Conservation (phyloP, 805 yeast species). For the Starmera caribaea region DNA sequence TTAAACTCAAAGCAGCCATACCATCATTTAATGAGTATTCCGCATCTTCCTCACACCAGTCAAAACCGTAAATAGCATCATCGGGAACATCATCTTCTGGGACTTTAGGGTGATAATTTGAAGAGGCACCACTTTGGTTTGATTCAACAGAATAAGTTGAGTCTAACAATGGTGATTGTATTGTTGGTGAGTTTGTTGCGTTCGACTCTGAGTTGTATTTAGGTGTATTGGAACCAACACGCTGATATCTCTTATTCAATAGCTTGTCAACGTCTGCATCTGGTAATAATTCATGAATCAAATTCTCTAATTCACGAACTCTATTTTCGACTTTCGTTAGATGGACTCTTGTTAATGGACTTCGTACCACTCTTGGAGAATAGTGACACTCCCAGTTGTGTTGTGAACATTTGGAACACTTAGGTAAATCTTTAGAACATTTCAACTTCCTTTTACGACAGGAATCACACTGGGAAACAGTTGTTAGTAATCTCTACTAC, state of each 20-base stretch:
- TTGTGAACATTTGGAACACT: slow-evolving; percentile 62
- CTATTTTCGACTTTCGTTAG: slow-evolving; percentile 65
- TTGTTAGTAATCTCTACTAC: not conserved
- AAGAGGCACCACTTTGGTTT: slow-evolving; percentile 1
- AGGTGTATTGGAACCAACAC: slow-evolving; percentile 1
- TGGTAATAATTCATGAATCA: slow-evolving; percentile 35
- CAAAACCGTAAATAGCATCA: slow-evolving; percentile 42
- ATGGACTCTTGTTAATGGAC: slow-evolving; percentile 77
- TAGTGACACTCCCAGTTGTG: slow-evolving; percentile 71
- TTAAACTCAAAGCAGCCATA: slow-evolving; percentile 50
- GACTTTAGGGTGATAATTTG: slow-evolving; percentile 17
- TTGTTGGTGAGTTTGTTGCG: not conserved
- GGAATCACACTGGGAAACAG: slow-evolving; percentile 49
- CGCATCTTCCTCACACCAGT: slow-evolving; percentile 48
- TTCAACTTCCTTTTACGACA: slow-evolving; percentile 73
- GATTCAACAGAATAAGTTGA: slow-evolving; percentile 3
- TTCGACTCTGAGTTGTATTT: no score
- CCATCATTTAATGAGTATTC: slow-evolving; percentile 37
- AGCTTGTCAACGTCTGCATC: slow-evolving; percentile 34
- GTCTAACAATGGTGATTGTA: slow-evolving; percentile 1
- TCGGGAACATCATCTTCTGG: slow-evolving; percentile 29
- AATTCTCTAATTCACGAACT: slow-evolving; percentile 34
- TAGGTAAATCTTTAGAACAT: slow-evolving; percentile 73
- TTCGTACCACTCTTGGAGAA: slow-evolving; percentile 67
- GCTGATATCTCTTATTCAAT: slow-evolving; percentile 12